Evolutionary conservation across 805 yeast species (phyloP), one percentile per base, ranked within the genome.

Genomic region (Ogataea allantospora): DNA sequence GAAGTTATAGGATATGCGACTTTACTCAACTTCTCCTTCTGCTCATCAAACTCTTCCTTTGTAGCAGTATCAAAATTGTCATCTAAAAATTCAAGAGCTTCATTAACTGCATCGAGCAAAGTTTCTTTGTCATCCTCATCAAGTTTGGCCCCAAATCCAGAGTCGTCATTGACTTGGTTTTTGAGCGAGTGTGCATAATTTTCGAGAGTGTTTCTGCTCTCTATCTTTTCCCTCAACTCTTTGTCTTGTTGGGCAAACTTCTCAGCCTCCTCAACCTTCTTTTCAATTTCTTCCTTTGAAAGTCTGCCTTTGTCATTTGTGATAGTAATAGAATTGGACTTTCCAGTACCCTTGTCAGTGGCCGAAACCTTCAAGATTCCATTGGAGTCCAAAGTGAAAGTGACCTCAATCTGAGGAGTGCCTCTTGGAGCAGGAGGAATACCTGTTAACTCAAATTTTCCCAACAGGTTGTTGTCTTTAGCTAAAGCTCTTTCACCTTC

Each of bases 261-360:
- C 68, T 88, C 98, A 54, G 97, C 97, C 62, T 91, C 98, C 60
- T 80, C 93, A 48, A 91, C 96, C 96, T 91, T 91, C 70, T 91
- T 87, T 57, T 91, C 97, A 57, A 91, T 89, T 48, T 88, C 96
- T 47, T 89, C 96, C 71, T 87, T 83, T 17, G 91, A 75, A 59
- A 88, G 77, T 75, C 97, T 85, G 58, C 96, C 95, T 73, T 87
- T 87, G 67, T 88, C 96, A 58, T 88, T 88, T 56, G 88, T 84
- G 62, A 88, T 88, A 39, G 95, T 87, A 60, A 88, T 85, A 56
- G 91, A 82, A 67, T 89, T 88, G 42, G 85, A 75, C 68, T 86
- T 85, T 66, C 96, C 97, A 40, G 96, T 87, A 60, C 93, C 96
- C 73, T 88, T 88, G 63, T 88, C 97, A 50, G 84, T 73, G 41